A percentile compares a stretch with the other conserved stretches of the same genome.
Conservation (phyloP, 2,329 filamentous ascomycete species). For the Exophiala sp. region DNA sequence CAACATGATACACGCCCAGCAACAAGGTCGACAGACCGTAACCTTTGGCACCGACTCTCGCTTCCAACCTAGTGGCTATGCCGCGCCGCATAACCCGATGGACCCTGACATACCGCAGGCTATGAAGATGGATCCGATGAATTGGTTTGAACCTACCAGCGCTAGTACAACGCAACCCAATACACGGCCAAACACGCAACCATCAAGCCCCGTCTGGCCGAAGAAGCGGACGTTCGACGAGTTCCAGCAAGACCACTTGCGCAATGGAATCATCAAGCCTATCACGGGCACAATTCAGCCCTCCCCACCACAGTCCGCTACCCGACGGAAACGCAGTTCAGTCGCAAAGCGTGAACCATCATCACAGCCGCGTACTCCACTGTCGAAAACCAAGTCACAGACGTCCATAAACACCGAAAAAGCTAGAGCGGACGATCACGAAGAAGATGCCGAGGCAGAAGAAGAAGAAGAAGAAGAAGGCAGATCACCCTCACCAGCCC, state of each 20-base stretch:
- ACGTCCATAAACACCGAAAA: conserved; percentile 15
- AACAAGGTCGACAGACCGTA: conserved; percentile 14
- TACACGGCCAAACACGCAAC: conserved; percentile 27
- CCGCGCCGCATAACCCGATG: conserved; percentile 21
- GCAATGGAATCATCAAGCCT: conserved; percentile 16
- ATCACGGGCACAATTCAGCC: conserved; percentile 8
- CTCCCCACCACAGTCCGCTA: conserved; percentile 6
- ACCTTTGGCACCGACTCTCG: conserved; percentile 26
- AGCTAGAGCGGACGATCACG: conserved; percentile 4
- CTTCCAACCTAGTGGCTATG: conserved; percentile 25
- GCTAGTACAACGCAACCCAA: conserved; percentile 22
- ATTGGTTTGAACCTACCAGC: conserved; percentile 21
- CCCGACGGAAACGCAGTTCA: conserved; percentile 14
- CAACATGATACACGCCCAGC: conserved; percentile 5
- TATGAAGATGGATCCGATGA: conserved; percentile 13
- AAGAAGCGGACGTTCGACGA: conserved; percentile 28
- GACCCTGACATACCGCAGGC: conserved; percentile 22
- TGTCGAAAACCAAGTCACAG: conserved; percentile 19
- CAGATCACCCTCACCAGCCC: conserved; percentile 22
- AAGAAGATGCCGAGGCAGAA: conserved; percentile 23
- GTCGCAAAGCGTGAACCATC: conserved; percentile 17
- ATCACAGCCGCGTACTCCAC: conserved; percentile 21
- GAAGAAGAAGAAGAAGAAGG: conserved; percentile 22
- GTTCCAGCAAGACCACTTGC: conserved; percentile 18
- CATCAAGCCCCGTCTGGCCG: conserved; percentile 25